Evolutionary conservation across 768 basidiomycete species (phyloP).

Genomic region (Leccinum longicurvipes): DNA sequence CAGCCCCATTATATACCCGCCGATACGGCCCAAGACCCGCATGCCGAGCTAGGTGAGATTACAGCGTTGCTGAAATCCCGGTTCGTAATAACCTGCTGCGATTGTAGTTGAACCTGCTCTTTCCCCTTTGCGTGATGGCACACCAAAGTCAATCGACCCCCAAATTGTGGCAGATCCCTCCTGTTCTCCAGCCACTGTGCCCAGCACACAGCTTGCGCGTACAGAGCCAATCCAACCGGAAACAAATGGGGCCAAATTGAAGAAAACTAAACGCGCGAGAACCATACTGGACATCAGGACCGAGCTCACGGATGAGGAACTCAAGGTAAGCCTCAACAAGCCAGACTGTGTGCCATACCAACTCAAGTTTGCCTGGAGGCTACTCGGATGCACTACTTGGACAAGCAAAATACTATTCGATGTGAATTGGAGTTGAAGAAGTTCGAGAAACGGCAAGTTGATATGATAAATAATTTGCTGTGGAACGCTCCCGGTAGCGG

Average conservation of each 20-base stretch:
- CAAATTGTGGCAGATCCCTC: neutral
- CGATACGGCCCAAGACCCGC: neutral
- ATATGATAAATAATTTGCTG: slow-evolving; percentile 58
- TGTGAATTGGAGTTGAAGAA: slow-evolving; percentile 50
- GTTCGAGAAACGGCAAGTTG: slow-evolving; percentile 51
- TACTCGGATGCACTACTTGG: slow-evolving; percentile 64
- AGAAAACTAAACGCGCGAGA: slow-evolving; percentile 50
- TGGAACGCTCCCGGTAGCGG: slow-evolving; percentile 65
- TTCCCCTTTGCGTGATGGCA: slow-evolving; percentile 1
- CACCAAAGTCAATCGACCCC: slow-evolving; percentile 4
- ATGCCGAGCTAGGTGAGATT: slow-evolving; percentile 7
- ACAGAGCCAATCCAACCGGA: neutral
- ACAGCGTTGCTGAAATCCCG: neutral
- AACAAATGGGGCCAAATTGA: slow-evolving; percentile 6
- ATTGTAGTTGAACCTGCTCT: slow-evolving; percentile 4
- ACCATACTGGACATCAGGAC: slow-evolving; percentile 68
- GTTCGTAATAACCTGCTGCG: neutral
- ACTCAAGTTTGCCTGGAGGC: slow-evolving; percentile 34
- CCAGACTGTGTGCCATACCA: neutral
- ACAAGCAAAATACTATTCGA: slow-evolving; percentile 54
- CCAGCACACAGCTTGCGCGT: neutral
- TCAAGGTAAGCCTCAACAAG: slow-evolving; percentile 48
- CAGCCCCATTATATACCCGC: neutral
- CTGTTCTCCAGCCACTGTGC: slow-evolving; percentile 2
- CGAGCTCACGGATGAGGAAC: slow-evolving; percentile 79